Evolutionary conservation across 192 early-diverging fungal species (phyloP).

Genomic region (Coemansia sp.): DNA sequence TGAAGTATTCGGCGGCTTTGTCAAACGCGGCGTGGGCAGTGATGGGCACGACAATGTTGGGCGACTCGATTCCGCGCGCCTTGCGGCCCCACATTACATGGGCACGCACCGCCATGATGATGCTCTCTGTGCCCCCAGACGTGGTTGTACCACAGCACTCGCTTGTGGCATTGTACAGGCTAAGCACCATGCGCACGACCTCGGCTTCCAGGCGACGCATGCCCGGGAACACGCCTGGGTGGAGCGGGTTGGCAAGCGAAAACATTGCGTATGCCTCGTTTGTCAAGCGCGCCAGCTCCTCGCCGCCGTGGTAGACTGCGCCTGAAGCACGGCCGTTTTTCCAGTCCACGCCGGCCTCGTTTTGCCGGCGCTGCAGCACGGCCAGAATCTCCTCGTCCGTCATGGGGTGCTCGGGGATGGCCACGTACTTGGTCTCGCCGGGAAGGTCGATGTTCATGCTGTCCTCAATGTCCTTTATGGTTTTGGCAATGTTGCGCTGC

Average conservation of each 20-base stretch:
- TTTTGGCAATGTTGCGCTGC: slow-evolving; percentile 74
- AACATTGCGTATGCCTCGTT: slow-evolving; percentile 83
- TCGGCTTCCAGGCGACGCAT: slow-evolving; percentile 96
- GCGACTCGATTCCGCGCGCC: slow-evolving; percentile 74
- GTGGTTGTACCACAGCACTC: slow-evolving; percentile 84
- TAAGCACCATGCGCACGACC: slow-evolving; percentile 85
- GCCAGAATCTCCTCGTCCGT: slow-evolving; percentile 58
- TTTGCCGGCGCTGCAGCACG: slow-evolving; percentile 60
- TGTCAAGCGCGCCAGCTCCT: slow-evolving; percentile 68
- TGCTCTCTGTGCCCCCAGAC: slow-evolving; percentile 90
- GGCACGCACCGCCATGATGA: slow-evolving; percentile 92
- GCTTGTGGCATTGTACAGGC: slow-evolving; percentile 76
- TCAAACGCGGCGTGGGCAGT: slow-evolving; percentile 95
- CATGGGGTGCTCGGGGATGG: slow-evolving; percentile 67
- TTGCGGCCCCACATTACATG: slow-evolving; percentile 85
- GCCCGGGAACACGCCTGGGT: slow-evolving; percentile 94
- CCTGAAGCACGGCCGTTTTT: slow-evolving; percentile 83
- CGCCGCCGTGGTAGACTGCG: slow-evolving; percentile 90
- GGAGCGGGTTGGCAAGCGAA: slow-evolving; percentile 82
- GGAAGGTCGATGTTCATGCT: slow-evolving; percentile 65
- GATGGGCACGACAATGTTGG: slow-evolving; percentile 92
- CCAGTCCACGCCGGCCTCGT: slow-evolving; percentile 72
- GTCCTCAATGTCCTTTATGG: slow-evolving; percentile 75
- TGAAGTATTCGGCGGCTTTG: slow-evolving; percentile 92
- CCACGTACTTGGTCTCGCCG: slow-evolving; percentile 61